A percentile compares a stretch with the other conserved stretches of the same genome.
Evolutionary conservation across 2,329 filamentous ascomycete species (phyloP).

Genomic region (Fusarium sp.): DNA sequence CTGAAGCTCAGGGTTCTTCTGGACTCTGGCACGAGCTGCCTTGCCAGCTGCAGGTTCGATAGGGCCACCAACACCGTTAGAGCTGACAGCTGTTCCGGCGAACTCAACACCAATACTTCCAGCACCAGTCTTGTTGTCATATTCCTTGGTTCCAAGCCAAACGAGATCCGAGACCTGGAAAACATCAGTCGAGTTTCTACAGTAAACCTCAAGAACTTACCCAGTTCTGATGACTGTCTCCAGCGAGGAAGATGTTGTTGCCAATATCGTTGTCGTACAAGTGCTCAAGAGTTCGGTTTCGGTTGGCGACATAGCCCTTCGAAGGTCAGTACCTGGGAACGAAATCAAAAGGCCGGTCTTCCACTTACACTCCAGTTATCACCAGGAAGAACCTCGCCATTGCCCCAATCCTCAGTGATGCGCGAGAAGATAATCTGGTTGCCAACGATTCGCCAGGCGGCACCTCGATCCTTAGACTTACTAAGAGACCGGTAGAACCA

Average conservation of each 20-base stretch:
- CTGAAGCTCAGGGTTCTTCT: constrained; percentile 71
- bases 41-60: constrained; percentile 53
- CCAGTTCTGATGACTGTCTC: constrained; percentile 68
- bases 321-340: not conserved
- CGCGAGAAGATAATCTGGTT: constrained; percentile 77
- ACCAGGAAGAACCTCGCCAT: constrained; percentile 42
- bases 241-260: constrained; percentile 79
- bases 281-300: constrained; percentile 76
- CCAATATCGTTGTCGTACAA: constrained; percentile 75
- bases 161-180: constrained; percentile 68
- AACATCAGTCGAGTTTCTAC: not conserved
- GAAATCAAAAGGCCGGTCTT: fast-evolving
- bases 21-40: constrained; percentile 31
- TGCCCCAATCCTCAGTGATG: constrained; percentile 52
- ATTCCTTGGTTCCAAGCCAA: constrained; percentile 66
- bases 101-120: constrained; percentile 72
- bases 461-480: constrained; percentile 70
- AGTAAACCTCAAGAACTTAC: not conserved
- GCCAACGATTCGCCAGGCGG: constrained; percentile 77
- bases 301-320: constrained; percentile 73
- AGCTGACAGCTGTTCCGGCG: constrained; percentile 72
- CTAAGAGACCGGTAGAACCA: constrained; percentile 76
- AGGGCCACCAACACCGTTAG: constrained; percentile 53
- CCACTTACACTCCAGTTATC: constrained; percentile 49
- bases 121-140: constrained; percentile 64